These are phyloP conservation scores for Crithidia expoeki DNA, from an alignment of 208 protist genomes.

Conservation along the genomic window DNA sequence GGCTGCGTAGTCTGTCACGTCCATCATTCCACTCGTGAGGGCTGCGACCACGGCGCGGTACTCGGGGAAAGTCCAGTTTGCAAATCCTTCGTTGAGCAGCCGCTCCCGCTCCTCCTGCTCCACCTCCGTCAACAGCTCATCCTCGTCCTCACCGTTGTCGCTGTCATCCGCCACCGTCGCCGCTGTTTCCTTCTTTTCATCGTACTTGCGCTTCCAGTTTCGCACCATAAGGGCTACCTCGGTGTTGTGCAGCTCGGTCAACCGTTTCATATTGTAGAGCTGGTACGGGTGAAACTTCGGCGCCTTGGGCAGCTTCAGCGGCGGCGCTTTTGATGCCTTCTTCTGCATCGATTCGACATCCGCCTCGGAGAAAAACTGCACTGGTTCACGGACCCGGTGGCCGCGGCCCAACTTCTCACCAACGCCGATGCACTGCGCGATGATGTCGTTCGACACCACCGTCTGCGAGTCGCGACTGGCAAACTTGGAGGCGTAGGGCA, in stretches of 20 bases:
- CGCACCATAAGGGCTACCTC: conserved; percentile 80
- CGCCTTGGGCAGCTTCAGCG: conserved; percentile 65
- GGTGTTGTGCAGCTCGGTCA: conserved; percentile 84
- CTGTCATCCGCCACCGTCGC: conserved; percentile 13
- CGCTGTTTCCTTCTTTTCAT: conserved; percentile 23
- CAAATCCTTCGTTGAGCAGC: conserved; percentile 78
- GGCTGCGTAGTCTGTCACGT: conserved; percentile 66
- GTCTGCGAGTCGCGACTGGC: conserved; percentile 65
- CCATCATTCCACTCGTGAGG: conserved; percentile 56
- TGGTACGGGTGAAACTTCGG: conserved; percentile 80
- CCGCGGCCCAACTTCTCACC: conserved; percentile 88
- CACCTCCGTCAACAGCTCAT: conserved; percentile 67
- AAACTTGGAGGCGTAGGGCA: conserved; percentile 71
- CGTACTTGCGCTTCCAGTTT: conserved; percentile 78
- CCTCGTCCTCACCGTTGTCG: conserved; percentile 28
- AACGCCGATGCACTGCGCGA: conserved; percentile 66
- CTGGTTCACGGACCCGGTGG: conserved; percentile 72
- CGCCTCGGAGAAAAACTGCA: conserved; percentile 66
- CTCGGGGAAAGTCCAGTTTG: conserved; percentile 67
- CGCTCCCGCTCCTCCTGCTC: conserved; percentile 84
- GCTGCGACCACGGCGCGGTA: conserved; percentile 58
- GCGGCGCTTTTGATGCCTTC: conserved; percentile 53
- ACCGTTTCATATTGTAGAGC: conserved; percentile 81
- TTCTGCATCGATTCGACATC: conserved; percentile 69
- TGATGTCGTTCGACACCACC: conserved; percentile 84